Evolutionary conservation across 768 basidiomycete species (phyloP), one percentile per base, ranked within the genome.

Genomic region (Lanmaoa rubissima): DNA sequence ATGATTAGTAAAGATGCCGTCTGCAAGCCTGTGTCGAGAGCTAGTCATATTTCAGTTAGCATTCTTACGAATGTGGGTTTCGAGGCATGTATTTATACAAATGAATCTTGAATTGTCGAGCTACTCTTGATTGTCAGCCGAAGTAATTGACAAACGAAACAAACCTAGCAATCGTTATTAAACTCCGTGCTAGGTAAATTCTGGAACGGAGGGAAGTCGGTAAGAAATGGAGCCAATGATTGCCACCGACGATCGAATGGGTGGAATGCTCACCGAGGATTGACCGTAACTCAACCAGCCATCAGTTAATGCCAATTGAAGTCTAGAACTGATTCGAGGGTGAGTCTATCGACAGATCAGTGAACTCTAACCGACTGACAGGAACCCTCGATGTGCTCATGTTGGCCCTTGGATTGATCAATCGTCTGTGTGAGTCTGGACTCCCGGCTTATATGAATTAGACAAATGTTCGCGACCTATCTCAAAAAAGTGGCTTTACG

Each of bases 1-100:
- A 69, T 5, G 63, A 67, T 44, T 62, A 61, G 50, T 31, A 16
- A 21, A 12, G 48, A 35, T 45, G 49, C 3, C n/a, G 41, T 42
- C 40, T 48, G 39, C 31, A 36, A 43, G 19, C 13, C n/a, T 39
- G 49, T 58, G 35, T 53, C 31, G n/a, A 53, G 31, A 58, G 35
- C 2, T 5, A 24, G 48, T 24, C 7, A 31, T 6, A 9, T 13
- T 52, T 12, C 31, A 42, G 38, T 64, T 38, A 11, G 24, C 49
- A 41, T 41, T 28, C 16, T 53, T 40, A 26, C 13, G n/a, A 39
- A 43, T 58, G 49, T 42, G 51, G 16, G 24, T 41, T 38, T 32
- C 19, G 5, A 43, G 24, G 24, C 31, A 47, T 64, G 61, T 53
- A 54, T 54, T 24, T 13, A 44, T 48, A 32, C 5, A 19, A 64